Evolutionary conservation across 805 yeast species (phyloP), one percentile per base, ranked within the genome.

Genomic region (Metschnikowia aberdeeniae): DNA sequence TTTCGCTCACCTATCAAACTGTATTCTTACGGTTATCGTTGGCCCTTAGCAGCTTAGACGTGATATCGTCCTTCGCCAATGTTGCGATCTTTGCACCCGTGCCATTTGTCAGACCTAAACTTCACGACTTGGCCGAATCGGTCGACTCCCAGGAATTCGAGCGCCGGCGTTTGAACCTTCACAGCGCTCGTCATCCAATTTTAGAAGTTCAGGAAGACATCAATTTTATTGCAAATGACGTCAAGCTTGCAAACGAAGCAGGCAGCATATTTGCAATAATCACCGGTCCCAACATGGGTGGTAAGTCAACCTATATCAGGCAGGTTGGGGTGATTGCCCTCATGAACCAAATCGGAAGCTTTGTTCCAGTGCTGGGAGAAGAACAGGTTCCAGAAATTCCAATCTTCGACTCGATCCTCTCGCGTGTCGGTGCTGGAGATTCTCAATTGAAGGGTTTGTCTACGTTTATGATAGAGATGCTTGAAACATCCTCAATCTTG

Each of bases 371-470:
- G 49, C 68, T 70, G 10, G 81, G 74, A 29, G 64, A 56, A 6
- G 51, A 49, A 9, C 46, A 39, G 7, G 48, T 49, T 3, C 90
- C 97, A 0, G 90, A 88, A 56, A 62, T 93, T 22, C 81, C 89
- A 10, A 72, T 93, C 1, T 89, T 92, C 50, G 99, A 93, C 66
- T 89, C 96, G 1, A 84, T 93, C 5, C 75, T 93, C 48, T 95
- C 98, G 11, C 81, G 99, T 60, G 97, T 93, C n/a, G 99, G 99
- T 9, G 98, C 99, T 2, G 95, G 97, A 10, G 99, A 93, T 63
- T 92, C 97, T 0, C 99, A 93, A 66, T 73, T 93, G 59, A 90
- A 92, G 64, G 99, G 99, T 22, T 88, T 93, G 26, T 90, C 98
- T 0, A 93, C 99, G 0, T 93, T 93, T 58, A 86, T 87, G 87